Base-by-base conservation (phyloP, 306 rosid genomes). In the Albizia julibrissin region DNA sequence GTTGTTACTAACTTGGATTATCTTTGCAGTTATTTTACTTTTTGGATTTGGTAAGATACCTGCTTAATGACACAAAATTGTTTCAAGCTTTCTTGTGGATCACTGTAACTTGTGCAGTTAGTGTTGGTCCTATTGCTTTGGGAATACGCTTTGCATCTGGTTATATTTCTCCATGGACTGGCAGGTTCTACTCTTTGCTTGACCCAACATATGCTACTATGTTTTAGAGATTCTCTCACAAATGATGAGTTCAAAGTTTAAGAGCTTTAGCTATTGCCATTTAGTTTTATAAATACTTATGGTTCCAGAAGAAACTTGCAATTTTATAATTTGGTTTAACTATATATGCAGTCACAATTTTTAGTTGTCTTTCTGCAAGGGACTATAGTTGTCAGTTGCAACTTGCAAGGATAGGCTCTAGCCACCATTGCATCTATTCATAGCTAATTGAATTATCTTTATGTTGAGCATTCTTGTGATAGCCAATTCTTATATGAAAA, bases 341-440 rank as follows among this genome's bases (percentile, higher is more conserved):
- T 33, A 18, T 66, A 16, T 66, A 31, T 16, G 71, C 19, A n/a
- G 47, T 2, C 10, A 79, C 37, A 59, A 74, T 22, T 10, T 81
- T 47, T 77, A 64, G 71, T 21, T 72, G 31, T 21, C 58, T 62
- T 67, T 71, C 80, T 1, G 66, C 72, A 62, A 70, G 59, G 72
- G 29, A 76, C 58, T 52, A 39, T 71, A n/a, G 26, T 33, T 50
- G 56, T 8, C 39, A 40, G 79, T 61, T 49, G 44, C 44, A 10
- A 21, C 79, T 49, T 80, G 76, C n/a, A 31, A 74, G 69, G 42
- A 22, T 80, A 14, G 69, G 72, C 37, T 19, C 39, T 59, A 80
- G 46, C 59, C 15, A 21, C 70, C 19, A 61, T 62, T 62, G 68
- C 33, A 58, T 74, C 66, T n/a, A 14, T 50, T 66, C 67, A 26